phyloP scores from a whole-genome alignment of 1,284 basidiomycete genomes.

The Apiotrichum mycotoxinovorans region DNA sequence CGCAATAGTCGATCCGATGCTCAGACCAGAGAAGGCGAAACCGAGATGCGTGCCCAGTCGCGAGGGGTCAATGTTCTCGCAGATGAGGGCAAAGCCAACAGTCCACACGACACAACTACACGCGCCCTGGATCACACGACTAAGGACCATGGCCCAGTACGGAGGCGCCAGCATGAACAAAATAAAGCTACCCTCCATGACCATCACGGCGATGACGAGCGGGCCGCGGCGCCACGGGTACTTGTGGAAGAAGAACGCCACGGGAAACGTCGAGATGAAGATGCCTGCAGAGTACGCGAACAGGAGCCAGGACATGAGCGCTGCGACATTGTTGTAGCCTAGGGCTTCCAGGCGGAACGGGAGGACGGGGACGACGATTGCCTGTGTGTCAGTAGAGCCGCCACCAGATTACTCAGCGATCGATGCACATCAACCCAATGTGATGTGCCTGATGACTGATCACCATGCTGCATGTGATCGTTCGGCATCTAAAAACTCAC shows the following conservation, averaged over 20 bases:
- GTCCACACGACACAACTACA: slow-evolving; percentile 73
- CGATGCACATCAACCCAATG: no score
- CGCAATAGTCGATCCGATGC: slow-evolving; percentile 54
- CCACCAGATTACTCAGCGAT: background rate
- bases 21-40: slow-evolving; percentile 65
- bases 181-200: slow-evolving; percentile 53
- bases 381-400: slow-evolving; percentile 14
- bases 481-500: slow-evolving; percentile 20
- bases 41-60: slow-evolving; percentile 67
- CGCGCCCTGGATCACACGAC: slow-evolving; percentile 67
- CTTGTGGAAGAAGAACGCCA: slow-evolving; percentile 65
- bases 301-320: slow-evolving; percentile 39
- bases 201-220: slow-evolving; percentile 54
- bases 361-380: slow-evolving; percentile 58
- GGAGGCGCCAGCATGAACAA: slow-evolving; percentile 71
- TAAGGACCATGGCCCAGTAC: slow-evolving; percentile 67
- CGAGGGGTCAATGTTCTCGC: slow-evolving; percentile 63
- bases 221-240: slow-evolving; percentile 57
- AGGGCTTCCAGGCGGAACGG: slow-evolving; percentile 56
- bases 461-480: no score
- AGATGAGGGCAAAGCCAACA: slow-evolving; percentile 43
- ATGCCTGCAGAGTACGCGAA: slow-evolving; percentile 42
- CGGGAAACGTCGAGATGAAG: slow-evolving; percentile 60
- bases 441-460: no score
- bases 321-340: slow-evolving; percentile 34